phyloP scores from a whole-genome alignment of 441 rosid genomes.

The Aleurites moluccanus region DNA sequence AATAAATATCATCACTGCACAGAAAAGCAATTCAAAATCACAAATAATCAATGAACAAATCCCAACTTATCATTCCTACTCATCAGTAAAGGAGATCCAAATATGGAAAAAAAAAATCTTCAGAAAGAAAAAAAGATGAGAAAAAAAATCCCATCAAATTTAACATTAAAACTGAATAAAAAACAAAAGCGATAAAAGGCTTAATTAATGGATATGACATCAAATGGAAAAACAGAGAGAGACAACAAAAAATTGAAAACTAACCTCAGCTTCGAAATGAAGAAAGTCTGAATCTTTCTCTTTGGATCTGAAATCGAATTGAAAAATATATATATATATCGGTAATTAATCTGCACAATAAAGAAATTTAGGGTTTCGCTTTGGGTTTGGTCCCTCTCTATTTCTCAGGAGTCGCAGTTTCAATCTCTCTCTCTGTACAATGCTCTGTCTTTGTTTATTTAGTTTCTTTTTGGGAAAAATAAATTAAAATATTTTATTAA shows the following conservation, averaged over 20 bases:
- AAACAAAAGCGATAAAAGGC: background rate
- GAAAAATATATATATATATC: background rate
- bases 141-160: background rate
- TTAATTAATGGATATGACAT: conserved; percentile 10
- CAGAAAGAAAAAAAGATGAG: background rate
- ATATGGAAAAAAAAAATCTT: background rate
- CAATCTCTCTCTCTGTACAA: conserved; percentile 13
- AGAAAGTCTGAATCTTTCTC: conserved; percentile 20
- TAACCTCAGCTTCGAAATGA: conserved; percentile 31
- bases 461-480: background rate
- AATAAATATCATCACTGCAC: conserved; percentile 24
- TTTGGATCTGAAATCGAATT: conserved; percentile 33
- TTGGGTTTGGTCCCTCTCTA: conserved; percentile 31
- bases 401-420: conserved; percentile 31
- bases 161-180: conserved; percentile 3
- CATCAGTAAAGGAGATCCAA: conserved; percentile 26
- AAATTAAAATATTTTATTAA: background rate
- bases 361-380: conserved; percentile 52
- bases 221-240: background rate
- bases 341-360: conserved; percentile 15
- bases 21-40: conserved; percentile 16
- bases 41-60: conserved; percentile 14
- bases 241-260: conserved; percentile 21
- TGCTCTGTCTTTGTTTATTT: conserved; percentile 9
- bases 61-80: background rate